Evolutionary conservation across 805 yeast genomes (phyloP).

Genomic region (Ogataea nonfermentans): DNA sequence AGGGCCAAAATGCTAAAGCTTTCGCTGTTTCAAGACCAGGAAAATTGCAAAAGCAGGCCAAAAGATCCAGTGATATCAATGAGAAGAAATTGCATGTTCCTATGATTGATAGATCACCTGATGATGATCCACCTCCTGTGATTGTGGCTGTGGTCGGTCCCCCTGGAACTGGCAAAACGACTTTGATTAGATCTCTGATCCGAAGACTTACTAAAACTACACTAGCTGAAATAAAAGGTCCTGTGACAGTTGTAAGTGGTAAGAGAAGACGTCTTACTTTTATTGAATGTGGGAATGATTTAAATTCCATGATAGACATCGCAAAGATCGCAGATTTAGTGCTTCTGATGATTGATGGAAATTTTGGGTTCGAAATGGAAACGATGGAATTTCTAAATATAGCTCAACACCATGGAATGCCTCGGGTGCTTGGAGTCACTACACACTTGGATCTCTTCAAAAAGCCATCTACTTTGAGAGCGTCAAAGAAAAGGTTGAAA

Average conservation of each 20-base stretch:
- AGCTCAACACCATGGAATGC: slow-evolving; percentile 99
- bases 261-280: slow-evolving; percentile 90
- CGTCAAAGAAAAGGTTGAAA: slow-evolving; percentile 87
- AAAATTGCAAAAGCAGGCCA: slow-evolving; percentile 79
- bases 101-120: slow-evolving; percentile 96
- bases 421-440: slow-evolving; percentile 90
- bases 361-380: slow-evolving; percentile 98
- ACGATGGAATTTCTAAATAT: slow-evolving; percentile 97
- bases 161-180: slow-evolving; percentile 97
- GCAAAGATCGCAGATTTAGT: slow-evolving; percentile 95
- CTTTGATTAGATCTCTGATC: slow-evolving; percentile 84
- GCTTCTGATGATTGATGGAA: slow-evolving; percentile 87
- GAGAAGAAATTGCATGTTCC: slow-evolving; percentile 93
- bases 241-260: slow-evolving; percentile 94
- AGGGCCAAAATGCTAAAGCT: slow-evolving; percentile 83
- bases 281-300: slow-evolving; percentile 87
- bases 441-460: slow-evolving; percentile 95
- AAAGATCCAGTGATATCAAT: slow-evolving; percentile 75
- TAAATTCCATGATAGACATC: slow-evolving; percentile 93
- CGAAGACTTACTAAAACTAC: slow-evolving; percentile 86
- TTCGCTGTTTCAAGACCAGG: slow-evolving; percentile 84
- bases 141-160: slow-evolving; percentile 98
- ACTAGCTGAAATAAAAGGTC: slow-evolving; percentile 85
- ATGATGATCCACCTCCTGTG: slow-evolving; percentile 96
- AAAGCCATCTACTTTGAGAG: slow-evolving; percentile 82